phyloP scores from a whole-genome alignment of 148 eudicot species.

The Camellia granthamiana region DNA sequence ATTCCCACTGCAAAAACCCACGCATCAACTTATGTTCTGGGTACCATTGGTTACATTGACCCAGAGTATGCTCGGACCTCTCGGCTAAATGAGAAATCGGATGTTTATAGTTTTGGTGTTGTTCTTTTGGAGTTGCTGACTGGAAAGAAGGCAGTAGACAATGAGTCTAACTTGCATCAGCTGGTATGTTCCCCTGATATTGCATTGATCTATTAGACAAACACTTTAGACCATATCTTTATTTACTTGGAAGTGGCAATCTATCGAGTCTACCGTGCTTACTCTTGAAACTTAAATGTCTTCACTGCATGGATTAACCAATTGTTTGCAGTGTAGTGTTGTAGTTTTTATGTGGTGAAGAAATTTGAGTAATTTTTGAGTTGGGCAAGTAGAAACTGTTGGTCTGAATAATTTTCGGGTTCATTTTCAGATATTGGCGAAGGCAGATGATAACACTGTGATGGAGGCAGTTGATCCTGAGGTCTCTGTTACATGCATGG shows the following conservation, averaged over 20 bases:
- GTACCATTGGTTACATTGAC: constrained; percentile 75
- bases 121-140: constrained; percentile 69
- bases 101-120: constrained; percentile 71
- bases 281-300: background rate
- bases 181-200: constrained; percentile 38
- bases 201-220: background rate
- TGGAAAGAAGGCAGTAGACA: constrained; percentile 66
- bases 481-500: constrained; percentile 56
- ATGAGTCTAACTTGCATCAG: constrained; percentile 63
- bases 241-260: background rate
- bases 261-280: background rate
- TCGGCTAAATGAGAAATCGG: constrained; percentile 63
- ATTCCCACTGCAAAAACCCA: constrained; percentile 54
- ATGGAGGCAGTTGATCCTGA: constrained; percentile 73
- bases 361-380: background rate
- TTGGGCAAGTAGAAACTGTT: no score
- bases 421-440: constrained; percentile 46
- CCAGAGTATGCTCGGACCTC: constrained; percentile 75
- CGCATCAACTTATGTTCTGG: constrained; percentile 62
- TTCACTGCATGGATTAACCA: background rate
- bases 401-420: background rate
- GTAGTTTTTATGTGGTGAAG: background rate
- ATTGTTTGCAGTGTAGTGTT: background rate
- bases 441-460: constrained; percentile 56
- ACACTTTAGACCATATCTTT: background rate